phyloP scores from a whole-genome alignment of 2,329 filamentous ascomycete species.

The Penicillium aurantiogriseum region DNA sequence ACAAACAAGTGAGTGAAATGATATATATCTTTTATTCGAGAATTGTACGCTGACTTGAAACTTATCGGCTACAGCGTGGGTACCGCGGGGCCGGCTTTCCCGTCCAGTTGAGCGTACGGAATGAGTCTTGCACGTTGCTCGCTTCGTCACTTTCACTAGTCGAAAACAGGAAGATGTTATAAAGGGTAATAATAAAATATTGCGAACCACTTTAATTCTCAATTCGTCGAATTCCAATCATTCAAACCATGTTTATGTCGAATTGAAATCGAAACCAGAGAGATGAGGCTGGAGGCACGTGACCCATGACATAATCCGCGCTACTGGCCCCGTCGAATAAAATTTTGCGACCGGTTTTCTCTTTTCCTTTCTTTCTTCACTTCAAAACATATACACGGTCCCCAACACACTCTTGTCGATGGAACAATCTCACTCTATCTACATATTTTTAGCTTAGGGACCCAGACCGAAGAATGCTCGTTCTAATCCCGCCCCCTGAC shows the following conservation, averaged over 20 bases:
- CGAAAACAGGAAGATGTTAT: neutral
- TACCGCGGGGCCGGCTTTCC: neutral
- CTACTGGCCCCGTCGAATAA: constrained; percentile 4
- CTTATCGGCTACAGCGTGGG: neutral
- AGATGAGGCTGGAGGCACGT: neutral
- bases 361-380: constrained; percentile 27
- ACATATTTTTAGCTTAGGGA: constrained; percentile 46
- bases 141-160: neutral
- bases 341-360: constrained; percentile 13
- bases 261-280: neutral
- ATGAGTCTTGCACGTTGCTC: neutral
- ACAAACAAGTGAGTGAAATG: neutral
- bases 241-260: neutral
- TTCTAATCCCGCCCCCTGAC: constrained; percentile 45
- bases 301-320: constrained; percentile 6
- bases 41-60: neutral
- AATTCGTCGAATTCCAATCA: neutral
- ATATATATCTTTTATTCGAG: neutral
- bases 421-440: constrained; percentile 36
- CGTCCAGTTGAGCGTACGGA: neutral
- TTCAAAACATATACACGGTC: constrained; percentile 38
- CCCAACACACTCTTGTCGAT: constrained; percentile 48
- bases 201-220: neutral
- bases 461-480: constrained; percentile 44
- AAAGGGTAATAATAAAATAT: neutral